These are phyloP conservation scores for Arthrobotrys iridis DNA, from an alignment of 2,329 filamentous ascomycete genomes.

Conservation along the genomic window DNA sequence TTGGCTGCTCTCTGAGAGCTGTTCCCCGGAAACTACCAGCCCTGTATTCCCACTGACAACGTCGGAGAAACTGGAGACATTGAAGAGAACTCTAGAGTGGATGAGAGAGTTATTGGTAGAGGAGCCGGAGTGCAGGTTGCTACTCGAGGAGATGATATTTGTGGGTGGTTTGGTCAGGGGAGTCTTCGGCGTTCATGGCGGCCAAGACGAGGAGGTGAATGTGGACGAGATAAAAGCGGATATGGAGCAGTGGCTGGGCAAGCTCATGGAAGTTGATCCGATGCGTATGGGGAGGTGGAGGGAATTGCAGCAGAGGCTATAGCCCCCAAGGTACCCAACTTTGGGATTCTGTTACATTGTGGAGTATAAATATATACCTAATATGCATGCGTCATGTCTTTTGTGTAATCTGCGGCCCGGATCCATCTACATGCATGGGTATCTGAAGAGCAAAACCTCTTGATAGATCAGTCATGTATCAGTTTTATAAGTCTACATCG, in stretches of 20 bases:
- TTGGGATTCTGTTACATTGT: too few relatives aligned
- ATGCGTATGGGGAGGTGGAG: slow-evolving; percentile 45
- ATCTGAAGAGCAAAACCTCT: too few relatives aligned
- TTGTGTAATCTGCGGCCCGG: too few relatives aligned
- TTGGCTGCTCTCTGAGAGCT: slow-evolving; percentile 73
- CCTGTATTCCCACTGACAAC: slow-evolving; percentile 74
- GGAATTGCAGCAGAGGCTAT: slow-evolving; percentile 22
- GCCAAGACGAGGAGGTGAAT: background rate
- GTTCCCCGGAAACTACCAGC: slow-evolving; percentile 66
- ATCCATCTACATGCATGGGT: too few relatives aligned
- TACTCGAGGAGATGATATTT: slow-evolving; percentile 47
- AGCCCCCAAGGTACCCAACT: background rate
- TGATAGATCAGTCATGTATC: too few relatives aligned
- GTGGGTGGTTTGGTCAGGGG: slow-evolving; percentile 3
- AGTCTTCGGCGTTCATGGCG: background rate
- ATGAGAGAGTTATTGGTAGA: slow-evolving; percentile 73
- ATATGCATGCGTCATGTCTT: too few relatives aligned
- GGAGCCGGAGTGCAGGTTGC: slow-evolving; percentile 41
- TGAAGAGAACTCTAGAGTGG: slow-evolving; percentile 76
- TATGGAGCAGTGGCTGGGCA: slow-evolving; percentile 31
- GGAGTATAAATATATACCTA: background rate
- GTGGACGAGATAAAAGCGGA: slow-evolving; percentile 10
- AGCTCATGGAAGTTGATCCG: slow-evolving; percentile 37
- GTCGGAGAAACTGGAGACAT: slow-evolving; percentile 70
- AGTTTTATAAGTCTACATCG: too few relatives aligned